phyloP scores from a whole-genome alignment of 2,329 filamentous ascomycete species.

The Emergomyces africanus region DNA sequence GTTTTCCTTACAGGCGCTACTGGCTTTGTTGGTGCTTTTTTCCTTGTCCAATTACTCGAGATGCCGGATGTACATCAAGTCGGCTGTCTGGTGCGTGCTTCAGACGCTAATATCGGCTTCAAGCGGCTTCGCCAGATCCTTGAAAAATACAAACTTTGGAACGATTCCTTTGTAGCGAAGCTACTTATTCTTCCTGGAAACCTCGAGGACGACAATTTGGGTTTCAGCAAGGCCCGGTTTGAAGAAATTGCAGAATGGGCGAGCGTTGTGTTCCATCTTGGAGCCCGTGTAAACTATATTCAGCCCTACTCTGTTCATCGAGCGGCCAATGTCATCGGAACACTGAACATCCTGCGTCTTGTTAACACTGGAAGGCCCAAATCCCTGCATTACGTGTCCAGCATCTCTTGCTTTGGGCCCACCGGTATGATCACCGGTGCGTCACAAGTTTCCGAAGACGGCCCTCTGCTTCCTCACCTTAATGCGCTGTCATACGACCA shows the following conservation, averaged over 20 bases:
- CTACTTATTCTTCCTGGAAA: conserved; percentile 39
- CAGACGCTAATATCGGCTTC: conserved; percentile 28
- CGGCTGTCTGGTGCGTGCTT: conserved; percentile 59
- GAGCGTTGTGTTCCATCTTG: conserved; percentile 56
- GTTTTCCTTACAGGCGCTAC: conserved; percentile 74
- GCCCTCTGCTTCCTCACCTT: conserved; percentile 11
- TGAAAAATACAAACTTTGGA: conserved; percentile 30
- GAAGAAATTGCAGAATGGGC: conserved; percentile 22
- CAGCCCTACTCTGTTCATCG: conserved; percentile 56
- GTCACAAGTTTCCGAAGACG: conserved; percentile 12
- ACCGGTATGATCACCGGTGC: conserved; percentile 14
- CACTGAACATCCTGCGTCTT: conserved; percentile 56
- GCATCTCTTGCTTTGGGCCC: conserved; percentile 15
- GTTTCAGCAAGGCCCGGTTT: conserved; percentile 41
- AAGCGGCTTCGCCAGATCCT: conserved; percentile 34
- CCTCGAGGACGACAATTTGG: conserved; percentile 53
- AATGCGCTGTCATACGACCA: conserved; percentile 42
- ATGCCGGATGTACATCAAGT: conserved; percentile 41
- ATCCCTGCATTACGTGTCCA: conserved; percentile 15
- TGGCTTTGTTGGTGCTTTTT: conserved; percentile 66
- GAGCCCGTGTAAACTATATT: conserved; percentile 62
- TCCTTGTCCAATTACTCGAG: conserved; percentile 56
- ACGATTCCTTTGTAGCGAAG: conserved; percentile 4
- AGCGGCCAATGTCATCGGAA: conserved; percentile 59
- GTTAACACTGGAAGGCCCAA: conserved; percentile 36